phyloP scores from a whole-genome alignment of 768 basidiomycete species.

The Crepidotus variabilis region DNA sequence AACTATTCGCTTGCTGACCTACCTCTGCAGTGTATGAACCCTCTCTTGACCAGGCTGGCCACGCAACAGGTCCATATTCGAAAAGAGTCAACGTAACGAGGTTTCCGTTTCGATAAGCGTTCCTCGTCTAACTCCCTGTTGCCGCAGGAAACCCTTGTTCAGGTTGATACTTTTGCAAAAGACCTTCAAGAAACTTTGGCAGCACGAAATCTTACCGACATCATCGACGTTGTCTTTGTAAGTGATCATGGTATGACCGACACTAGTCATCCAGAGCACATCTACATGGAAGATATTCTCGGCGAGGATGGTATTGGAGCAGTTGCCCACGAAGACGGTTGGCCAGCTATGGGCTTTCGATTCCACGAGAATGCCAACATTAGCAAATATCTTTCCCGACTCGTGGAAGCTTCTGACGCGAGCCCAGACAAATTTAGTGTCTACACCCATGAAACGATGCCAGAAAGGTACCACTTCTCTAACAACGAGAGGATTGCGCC shows the following conservation, averaged over 20 bases:
- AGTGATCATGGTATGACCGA: slow-evolving; percentile 92
- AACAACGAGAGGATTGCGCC: slow-evolving; percentile 79
- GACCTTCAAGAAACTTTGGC: slow-evolving; percentile 61
- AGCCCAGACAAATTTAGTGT: slow-evolving; percentile 72
- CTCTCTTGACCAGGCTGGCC: slow-evolving; percentile 83
- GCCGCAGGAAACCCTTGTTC: slow-evolving; percentile 53
- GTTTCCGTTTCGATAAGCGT: neutral
- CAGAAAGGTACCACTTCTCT: slow-evolving; percentile 72
- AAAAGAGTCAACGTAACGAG: slow-evolving; percentile 62
- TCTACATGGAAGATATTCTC: slow-evolving; percentile 81
- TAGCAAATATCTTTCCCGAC: slow-evolving; percentile 47
- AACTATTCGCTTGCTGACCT: neutral
- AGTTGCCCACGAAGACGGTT: slow-evolving; percentile 80
- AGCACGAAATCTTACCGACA: slow-evolving; percentile 72
- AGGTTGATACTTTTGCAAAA: slow-evolving; percentile 73
- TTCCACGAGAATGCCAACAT: slow-evolving; percentile 60
- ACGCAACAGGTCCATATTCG: slow-evolving; percentile 66
- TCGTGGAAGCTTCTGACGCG: slow-evolving; percentile 47
- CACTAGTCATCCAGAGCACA: slow-evolving; percentile 69
- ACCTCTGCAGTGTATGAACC: slow-evolving; percentile 69
- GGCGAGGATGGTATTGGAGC: slow-evolving; percentile 55
- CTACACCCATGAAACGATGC: slow-evolving; percentile 80
- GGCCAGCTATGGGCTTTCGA: slow-evolving; percentile 87
- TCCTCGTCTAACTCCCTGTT: slow-evolving; percentile 2
- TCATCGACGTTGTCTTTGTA: slow-evolving; percentile 88